These are phyloP conservation scores for Edaphochlamys debaryana DNA, from an alignment of 139 green algal species.

Conservation along the genomic window DNA sequence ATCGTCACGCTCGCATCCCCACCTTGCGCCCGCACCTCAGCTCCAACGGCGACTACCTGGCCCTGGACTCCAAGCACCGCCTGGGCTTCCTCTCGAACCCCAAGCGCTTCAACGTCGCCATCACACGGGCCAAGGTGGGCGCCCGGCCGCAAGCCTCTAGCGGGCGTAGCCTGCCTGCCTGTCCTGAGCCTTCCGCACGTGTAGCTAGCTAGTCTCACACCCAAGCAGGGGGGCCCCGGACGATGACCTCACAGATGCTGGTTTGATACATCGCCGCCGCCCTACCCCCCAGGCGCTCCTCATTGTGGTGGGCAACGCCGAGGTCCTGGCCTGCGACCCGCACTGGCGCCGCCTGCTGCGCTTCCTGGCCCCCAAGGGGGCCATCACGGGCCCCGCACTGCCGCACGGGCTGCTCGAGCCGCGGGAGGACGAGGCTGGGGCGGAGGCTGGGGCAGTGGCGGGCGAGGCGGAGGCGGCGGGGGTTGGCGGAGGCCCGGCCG, in stretches of 20 bases:
- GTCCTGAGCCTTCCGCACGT: too few species aligned
- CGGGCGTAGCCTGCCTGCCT: too few species aligned
- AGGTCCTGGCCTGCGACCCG: slow-evolving; percentile 41
- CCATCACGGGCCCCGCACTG: slow-evolving; percentile 16
- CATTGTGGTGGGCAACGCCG: slow-evolving; percentile 57
- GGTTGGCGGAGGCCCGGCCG: too few species aligned
- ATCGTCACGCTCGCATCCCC: too few species aligned
- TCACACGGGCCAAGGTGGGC: slow-evolving; percentile 86
- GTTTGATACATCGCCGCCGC: too few species aligned
- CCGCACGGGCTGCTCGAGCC: not conserved
- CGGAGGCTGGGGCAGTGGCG: too few species aligned
- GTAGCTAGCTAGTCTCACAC: too few species aligned
- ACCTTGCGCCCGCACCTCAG: not conserved
- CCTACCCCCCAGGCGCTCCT: too few species aligned
- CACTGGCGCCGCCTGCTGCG: slow-evolving; percentile 40
- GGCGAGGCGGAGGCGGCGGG: too few species aligned
- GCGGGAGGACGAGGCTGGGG: not conserved
- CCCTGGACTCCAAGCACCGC: slow-evolving; percentile 37
- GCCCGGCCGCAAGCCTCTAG: too few species aligned
- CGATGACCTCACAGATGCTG: too few species aligned
- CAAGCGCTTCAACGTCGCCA: slow-evolving; percentile 93
- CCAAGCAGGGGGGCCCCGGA: too few species aligned
- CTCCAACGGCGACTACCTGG: slow-evolving; percentile 12
- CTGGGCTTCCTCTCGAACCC: slow-evolving; percentile 84
- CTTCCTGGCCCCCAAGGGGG: not conserved